Evolutionary conservation across 345 rosid genomes (phyloP).

Genomic region (Populus deltoides): DNA sequence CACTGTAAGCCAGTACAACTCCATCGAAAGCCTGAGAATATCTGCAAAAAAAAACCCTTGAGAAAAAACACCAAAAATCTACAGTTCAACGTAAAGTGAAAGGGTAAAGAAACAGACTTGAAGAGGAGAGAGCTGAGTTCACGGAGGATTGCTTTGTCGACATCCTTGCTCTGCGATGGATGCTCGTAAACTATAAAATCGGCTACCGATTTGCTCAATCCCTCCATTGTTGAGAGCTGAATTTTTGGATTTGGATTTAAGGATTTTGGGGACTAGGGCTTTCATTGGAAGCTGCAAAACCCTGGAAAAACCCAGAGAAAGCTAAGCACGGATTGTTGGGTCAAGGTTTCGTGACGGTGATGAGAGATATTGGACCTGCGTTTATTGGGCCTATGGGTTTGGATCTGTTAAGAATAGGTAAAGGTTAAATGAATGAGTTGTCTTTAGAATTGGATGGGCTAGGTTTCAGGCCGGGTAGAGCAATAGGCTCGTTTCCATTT

Average conservation of each 20-base stretch:
- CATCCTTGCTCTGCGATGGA: slow-evolving; percentile 57
- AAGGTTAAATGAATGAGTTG: background rate
- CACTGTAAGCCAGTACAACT: slow-evolving; percentile 67
- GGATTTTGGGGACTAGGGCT: background rate
- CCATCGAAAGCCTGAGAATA: slow-evolving; percentile 66
- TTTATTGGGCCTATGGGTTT: background rate
- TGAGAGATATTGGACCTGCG: background rate
- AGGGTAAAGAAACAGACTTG: slow-evolving; percentile 43
- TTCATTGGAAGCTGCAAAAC: background rate
- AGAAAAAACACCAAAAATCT: too few relatives aligned
- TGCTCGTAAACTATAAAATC: slow-evolving; percentile 57
- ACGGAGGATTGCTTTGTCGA: slow-evolving; percentile 59
- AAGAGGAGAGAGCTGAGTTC: slow-evolving; percentile 78
- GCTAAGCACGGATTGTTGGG: background rate
- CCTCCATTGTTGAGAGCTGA: slow-evolving; percentile 48
- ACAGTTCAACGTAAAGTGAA: background rate
- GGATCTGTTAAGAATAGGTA: background rate
- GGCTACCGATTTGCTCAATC: slow-evolving; percentile 58
- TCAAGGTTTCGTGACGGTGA: background rate
- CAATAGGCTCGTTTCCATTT: background rate
- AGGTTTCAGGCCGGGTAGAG: background rate
- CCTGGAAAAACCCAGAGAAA: background rate
- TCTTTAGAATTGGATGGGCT: background rate
- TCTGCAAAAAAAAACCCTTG: slow-evolving; percentile 32
- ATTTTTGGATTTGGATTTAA: background rate